Conservation (phyloP, 208 protist genomes). For the Porcisia hertigi region DNA sequence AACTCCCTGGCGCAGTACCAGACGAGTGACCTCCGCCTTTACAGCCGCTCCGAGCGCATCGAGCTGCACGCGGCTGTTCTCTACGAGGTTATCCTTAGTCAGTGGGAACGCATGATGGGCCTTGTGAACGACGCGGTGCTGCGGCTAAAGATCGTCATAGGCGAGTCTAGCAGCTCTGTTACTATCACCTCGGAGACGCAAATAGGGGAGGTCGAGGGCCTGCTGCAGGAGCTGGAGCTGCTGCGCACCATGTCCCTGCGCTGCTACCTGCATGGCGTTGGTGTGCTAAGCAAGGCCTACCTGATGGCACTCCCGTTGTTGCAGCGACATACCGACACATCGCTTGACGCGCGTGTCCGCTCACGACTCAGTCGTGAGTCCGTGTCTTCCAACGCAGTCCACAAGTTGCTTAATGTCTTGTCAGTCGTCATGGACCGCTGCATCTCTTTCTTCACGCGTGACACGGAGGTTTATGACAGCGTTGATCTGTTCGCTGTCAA, state of each 20-base stretch:
- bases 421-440: conserved; percentile 81
- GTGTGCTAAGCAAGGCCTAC: conserved; percentile 85
- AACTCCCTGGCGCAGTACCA: conserved; percentile 59
- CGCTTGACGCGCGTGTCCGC: conserved; percentile 60
- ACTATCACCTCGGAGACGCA: conserved; percentile 47
- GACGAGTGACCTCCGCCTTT: conserved; percentile 34
- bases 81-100: conserved; percentile 75
- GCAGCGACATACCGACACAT: conserved; percentile 29
- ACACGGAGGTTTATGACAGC: conserved; percentile 71
- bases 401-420: conserved; percentile 85
- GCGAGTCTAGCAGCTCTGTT: conserved; percentile 65
- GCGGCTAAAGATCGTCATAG: conserved; percentile 85
- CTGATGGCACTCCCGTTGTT: conserved; percentile 66
- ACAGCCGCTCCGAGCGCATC: conserved; percentile 46
- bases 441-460: conserved; percentile 68
- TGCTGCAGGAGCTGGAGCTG: conserved; percentile 79
- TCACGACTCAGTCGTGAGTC: conserved; percentile 78
- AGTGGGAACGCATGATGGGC: conserved; percentile 79
- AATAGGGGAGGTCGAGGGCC: conserved; percentile 61
- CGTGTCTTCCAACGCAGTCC: conserved; percentile 68
- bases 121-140: conserved; percentile 61
- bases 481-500: conserved; percentile 75
- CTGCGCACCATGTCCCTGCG: conserved; percentile 61
- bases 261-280: conserved; percentile 76
- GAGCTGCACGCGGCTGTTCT: conserved; percentile 83